A percentile compares a stretch with the other conserved stretches of the same genome.
Conservation (phyloP, 2,329 filamentous ascomycete genomes). For the Leptosphaerulina australis region DNA sequence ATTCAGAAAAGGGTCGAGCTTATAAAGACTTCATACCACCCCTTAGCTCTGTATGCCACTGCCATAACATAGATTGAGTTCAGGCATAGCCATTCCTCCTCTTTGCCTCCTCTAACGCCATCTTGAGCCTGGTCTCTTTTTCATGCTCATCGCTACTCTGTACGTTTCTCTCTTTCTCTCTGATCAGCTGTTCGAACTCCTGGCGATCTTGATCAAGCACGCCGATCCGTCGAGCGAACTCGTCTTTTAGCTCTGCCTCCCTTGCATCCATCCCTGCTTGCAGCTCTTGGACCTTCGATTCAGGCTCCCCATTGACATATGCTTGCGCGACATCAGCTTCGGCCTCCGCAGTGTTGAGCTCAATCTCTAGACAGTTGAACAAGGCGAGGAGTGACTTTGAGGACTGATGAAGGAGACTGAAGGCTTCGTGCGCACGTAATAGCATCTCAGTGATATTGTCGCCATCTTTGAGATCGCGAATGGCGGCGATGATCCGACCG, state of each 20-base stretch:
- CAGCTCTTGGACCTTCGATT: constrained; percentile 48
- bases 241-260: constrained; percentile 41
- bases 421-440: constrained; percentile 35
- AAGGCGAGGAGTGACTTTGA: constrained; percentile 50
- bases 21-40: no score
- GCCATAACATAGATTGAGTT: background rate
- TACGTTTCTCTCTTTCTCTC: constrained; percentile 15
- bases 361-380: constrained; percentile 57
- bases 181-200: constrained; percentile 37
- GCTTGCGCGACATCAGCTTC: constrained; percentile 61
- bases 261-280: constrained; percentile 44
- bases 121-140: constrained; percentile 56
- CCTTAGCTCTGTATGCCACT: no score
- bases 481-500: constrained; percentile 55
- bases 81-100: constrained; percentile 54
- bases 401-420: constrained; percentile 46
- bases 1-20: no score
- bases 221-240: constrained; percentile 49
- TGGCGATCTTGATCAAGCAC: constrained; percentile 45
- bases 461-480: constrained; percentile 47
- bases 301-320: constrained; percentile 52
- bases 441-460: constrained; percentile 29
- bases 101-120: constrained; percentile 61
- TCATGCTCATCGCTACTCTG: constrained; percentile 44
- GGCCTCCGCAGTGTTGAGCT: constrained; percentile 59